A percentile compares a stretch with the other conserved stretches of the same genome.
phyloP scores from a whole-genome alignment of 148 eudicot genomes.

The Amaranthus palmeri region DNA sequence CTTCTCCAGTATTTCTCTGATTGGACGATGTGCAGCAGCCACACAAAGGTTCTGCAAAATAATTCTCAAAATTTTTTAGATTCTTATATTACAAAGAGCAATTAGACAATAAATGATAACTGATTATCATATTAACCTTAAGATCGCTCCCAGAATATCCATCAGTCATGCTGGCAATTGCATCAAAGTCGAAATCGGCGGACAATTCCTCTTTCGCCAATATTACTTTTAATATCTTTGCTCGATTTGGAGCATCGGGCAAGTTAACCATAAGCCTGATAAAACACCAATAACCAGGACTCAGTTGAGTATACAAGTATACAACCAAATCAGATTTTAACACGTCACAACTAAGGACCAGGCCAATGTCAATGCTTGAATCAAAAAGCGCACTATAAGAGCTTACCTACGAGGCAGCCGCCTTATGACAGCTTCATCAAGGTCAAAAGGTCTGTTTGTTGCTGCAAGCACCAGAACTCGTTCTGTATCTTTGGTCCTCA shows the following conservation, averaged over 20 bases:
- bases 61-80: not conserved
- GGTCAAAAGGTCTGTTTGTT: conserved; percentile 96
- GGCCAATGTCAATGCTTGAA: not conserved
- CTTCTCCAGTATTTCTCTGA: conserved; percentile 81
- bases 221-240: conserved; percentile 79
- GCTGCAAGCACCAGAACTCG: conserved; percentile 95
- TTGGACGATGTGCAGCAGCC: conserved; percentile 97
- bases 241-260: conserved; percentile 94
- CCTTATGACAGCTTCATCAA: conserved; percentile 94
- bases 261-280: conserved; percentile 91
- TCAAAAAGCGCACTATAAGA: not conserved
- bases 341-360: not conserved
- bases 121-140: conserved; percentile 45
- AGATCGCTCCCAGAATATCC: conserved; percentile 99
- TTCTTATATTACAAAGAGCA: conserved; percentile 3
- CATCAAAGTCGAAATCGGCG: conserved; percentile 69
- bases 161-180: conserved; percentile 85
- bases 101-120: conserved; percentile 9
- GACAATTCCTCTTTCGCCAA: conserved; percentile 89
- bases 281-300: not conserved
- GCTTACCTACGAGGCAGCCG: conserved; percentile 85
- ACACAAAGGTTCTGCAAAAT: conserved; percentile 80
- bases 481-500: conserved; percentile 89
- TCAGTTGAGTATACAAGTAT: not conserved
- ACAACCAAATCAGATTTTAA: not conserved